Evolutionary conservation across 2,329 filamentous ascomycete genomes (phyloP), one percentile per base, ranked within the genome.

Genomic region (Aspergillus quadricinctus): DNA sequence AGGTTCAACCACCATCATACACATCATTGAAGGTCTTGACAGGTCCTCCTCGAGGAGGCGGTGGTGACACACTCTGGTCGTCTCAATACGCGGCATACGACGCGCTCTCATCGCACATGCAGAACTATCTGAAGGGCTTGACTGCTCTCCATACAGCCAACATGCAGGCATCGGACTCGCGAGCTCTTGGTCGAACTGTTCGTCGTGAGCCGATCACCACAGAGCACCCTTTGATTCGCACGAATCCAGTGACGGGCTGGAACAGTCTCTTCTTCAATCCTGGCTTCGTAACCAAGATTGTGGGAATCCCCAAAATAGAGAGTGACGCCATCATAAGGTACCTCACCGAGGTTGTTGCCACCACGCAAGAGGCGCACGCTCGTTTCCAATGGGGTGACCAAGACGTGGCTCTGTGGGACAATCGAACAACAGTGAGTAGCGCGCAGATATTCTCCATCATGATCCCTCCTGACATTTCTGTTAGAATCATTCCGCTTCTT

Each of bases 341-440:
- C 49, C 73, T 85, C 35, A 83, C 81, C 35, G 80, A 83, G 63
- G 72, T 84, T 25, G 77, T 85, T 6, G 71, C 79, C 2, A 81
- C 81, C 1, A 83, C 79, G 6, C 86, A 88, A 45, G 88, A 92
- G 69, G 78, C 88, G 57, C 87, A 90, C 64, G 86, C 83, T 5
- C 80, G 88, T 19, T 84, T 87, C 65, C 79, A 82, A 61, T 88
- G 86, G 86, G 77, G 80, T 46, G 80, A 83, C 59, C 80, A 83
- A 45, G 87, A 88, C 56, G 83, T 89, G 1, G 85, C 85, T 0
- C 80, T 89, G 56, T 89, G 86, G 86, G 86, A 88, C 66, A 88
- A 88, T 60, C 75, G 85, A 19, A 73, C 80, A 40, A 79, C 77
- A 48, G 80, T 84, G 66, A 64, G 74, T 68, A 23, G 37, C 43